Evolutionary conservation across 1,284 basidiomycete genomes (phyloP).

Genomic region (Apiotrichum gamsii): DNA sequence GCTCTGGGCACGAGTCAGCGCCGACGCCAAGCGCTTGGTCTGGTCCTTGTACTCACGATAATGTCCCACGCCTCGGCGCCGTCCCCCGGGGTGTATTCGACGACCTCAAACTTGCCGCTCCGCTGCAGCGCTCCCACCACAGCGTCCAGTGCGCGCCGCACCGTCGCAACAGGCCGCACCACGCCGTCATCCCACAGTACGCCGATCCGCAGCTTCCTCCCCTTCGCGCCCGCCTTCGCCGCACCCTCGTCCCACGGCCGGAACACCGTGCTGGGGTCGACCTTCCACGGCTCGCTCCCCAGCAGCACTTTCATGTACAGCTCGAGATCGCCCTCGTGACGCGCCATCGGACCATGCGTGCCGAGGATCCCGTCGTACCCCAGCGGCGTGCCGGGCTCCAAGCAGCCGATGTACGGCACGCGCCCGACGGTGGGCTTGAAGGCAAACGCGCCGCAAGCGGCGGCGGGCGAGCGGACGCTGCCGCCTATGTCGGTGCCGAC

Average conservation of each 20-base stretch:
- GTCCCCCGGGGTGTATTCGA: conserved; percentile 23
- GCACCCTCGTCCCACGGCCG: no score
- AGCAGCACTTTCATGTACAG: conserved; percentile 39
- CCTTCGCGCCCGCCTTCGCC: conserved; percentile 1
- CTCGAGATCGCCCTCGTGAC: conserved; percentile 35
- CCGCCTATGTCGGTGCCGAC: conserved; percentile 49
- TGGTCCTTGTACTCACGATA: conserved; percentile 18
- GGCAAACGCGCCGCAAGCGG: conserved; percentile 37
- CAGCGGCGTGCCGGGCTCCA: conserved; percentile 12
- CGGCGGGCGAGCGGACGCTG: conserved; percentile 32
- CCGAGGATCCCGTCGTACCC: conserved; percentile 35
- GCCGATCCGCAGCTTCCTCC: conserved; percentile 15
- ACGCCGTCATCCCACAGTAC: background rate
- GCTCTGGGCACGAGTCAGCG: conserved; percentile 1
- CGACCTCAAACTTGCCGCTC: conserved; percentile 26
- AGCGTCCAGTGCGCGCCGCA: conserved; percentile 38
- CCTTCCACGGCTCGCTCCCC: conserved; percentile 22
- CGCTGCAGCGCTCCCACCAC: conserved; percentile 26
- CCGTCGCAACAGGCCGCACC: conserved; percentile 38
- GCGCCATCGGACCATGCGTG: conserved; percentile 38
- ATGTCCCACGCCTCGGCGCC: conserved; percentile 30
- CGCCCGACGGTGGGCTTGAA: conserved; percentile 39
- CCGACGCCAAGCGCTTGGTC: no score
- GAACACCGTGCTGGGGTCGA: conserved; percentile 12
- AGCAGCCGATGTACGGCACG: conserved; percentile 36